Percentiles rank a stretch among this genome's conserved stretches.
Conservation (phyloP, 257 asterid species). For the Solanum ossicruentum region DNA sequence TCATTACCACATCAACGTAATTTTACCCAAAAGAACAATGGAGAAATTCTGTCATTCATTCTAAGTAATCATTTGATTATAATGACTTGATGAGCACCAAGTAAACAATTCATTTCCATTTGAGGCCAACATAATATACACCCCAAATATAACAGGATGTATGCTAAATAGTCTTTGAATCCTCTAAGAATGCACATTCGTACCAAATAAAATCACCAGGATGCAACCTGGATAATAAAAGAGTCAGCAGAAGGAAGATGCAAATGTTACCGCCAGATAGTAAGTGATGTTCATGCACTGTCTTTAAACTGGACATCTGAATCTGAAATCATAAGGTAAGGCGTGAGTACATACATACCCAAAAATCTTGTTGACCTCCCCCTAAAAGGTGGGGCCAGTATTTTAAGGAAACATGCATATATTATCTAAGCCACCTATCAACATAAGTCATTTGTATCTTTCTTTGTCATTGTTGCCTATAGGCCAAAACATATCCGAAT, state of each 20-base stretch:
- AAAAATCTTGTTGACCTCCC: background rate
- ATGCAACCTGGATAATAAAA: background rate
- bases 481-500: background rate
- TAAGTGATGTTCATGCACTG: background rate
- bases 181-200: background rate
- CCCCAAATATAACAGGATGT: background rate
- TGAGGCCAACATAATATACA: background rate
- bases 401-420: background rate
- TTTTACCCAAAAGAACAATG: background rate
- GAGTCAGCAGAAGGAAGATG: background rate
- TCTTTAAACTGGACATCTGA: background rate
- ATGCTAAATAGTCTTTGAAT: background rate
- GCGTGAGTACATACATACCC: background rate
- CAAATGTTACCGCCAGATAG: background rate
- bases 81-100: background rate
- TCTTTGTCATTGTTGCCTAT: background rate
- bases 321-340: background rate
- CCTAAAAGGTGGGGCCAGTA: background rate
- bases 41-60: background rate
- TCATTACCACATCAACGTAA: background rate
- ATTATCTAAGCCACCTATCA: background rate
- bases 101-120: background rate
- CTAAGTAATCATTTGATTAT: background rate
- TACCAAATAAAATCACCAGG: background rate
- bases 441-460: background rate